phyloP scores from a whole-genome alignment of 129 eudicot species.

The Solidago caesia region DNA sequence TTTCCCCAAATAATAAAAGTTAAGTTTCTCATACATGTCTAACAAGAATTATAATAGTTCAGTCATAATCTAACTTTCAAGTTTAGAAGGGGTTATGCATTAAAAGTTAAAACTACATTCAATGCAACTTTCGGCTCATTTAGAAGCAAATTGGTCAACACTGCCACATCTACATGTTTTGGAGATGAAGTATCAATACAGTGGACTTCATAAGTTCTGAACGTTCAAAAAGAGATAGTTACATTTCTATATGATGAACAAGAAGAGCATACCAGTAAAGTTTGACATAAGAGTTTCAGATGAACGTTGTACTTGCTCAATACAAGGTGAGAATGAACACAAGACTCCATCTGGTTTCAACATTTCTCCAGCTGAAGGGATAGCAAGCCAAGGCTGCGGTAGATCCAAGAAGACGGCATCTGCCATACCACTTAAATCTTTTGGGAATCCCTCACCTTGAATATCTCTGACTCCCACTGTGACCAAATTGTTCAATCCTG shows the following conservation, averaged over 20 bases:
- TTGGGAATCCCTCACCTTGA: constrained; percentile 94
- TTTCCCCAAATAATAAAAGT: not conserved
- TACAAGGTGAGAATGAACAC: constrained; percentile 98
- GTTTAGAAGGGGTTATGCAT: not conserved
- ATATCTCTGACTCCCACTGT: constrained; percentile 93
- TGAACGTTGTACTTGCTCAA: constrained; percentile 96
- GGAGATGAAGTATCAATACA: not conserved
- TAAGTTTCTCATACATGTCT: not conserved
- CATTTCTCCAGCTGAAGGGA: constrained; percentile 86
- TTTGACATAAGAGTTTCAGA: constrained; percentile 66
- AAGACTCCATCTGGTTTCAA: constrained; percentile 78
- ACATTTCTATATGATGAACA: not conserved
- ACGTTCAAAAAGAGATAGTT: not conserved
- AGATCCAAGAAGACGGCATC: constrained; percentile 91
- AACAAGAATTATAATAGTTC: not conserved
- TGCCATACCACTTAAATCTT: constrained; percentile 57
- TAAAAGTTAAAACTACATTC: not conserved
- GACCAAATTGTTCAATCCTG: constrained; percentile 66
- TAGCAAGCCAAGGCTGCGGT: constrained; percentile 97
- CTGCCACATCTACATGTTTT: not conserved
- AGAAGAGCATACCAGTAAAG: constrained; percentile 59
- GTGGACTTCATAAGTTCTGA: constrained; percentile 5
- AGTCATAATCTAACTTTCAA: not conserved
- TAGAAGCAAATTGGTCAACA: not conserved
- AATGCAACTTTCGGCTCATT: not conserved